Conservation (phyloP, 805 yeast genomes). For the Candida rishiriensis region DNA sequence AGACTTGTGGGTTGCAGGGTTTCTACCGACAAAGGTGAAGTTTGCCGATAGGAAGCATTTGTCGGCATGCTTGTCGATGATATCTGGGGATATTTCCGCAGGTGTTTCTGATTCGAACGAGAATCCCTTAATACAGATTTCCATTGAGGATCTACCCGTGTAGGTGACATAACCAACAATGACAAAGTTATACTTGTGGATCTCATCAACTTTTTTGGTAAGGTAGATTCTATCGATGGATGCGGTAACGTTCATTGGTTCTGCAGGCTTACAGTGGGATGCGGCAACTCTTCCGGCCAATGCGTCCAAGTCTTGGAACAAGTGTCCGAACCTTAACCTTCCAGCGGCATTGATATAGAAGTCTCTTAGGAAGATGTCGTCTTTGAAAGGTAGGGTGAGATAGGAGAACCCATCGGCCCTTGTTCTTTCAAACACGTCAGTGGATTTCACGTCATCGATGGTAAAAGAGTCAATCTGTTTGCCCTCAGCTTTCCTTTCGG, state of each 20-base stretch:
- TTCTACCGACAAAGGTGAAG: constrained; percentile 93
- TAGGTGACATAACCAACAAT: constrained; percentile 90
- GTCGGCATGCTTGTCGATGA: constrained; percentile 47
- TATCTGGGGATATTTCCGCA: constrained; percentile 43
- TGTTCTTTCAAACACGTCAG: constrained; percentile 67
- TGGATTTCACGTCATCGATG: constrained; percentile 66
- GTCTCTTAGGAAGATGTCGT: constrained; percentile 78
- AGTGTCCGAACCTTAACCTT: constrained; percentile 85
- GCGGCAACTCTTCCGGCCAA: constrained; percentile 92
- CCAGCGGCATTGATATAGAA: constrained; percentile 88
- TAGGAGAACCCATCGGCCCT: constrained; percentile 73
- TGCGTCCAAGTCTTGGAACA: constrained; percentile 92
- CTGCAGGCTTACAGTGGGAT: constrained; percentile 90
- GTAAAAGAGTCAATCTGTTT: constrained; percentile 65
- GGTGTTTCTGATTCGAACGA: constrained; percentile 60
- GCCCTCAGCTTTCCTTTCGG: constrained; percentile 69
- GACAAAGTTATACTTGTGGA: constrained; percentile 68
- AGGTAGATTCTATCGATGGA: constrained; percentile 88
- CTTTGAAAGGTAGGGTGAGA: constrained; percentile 73
- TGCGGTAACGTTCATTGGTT: constrained; percentile 94
- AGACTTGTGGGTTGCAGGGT: constrained; percentile 87
- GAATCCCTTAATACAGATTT: constrained; percentile 85
- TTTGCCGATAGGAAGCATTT: constrained; percentile 82
- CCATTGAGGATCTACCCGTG: constrained; percentile 96
- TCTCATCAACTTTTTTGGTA: constrained; percentile 78